Evolutionary conservation across 164 flowering plant species (phyloP), one percentile per base, ranked within the genome.

Genomic region (Magnolia changhungtana): DNA sequence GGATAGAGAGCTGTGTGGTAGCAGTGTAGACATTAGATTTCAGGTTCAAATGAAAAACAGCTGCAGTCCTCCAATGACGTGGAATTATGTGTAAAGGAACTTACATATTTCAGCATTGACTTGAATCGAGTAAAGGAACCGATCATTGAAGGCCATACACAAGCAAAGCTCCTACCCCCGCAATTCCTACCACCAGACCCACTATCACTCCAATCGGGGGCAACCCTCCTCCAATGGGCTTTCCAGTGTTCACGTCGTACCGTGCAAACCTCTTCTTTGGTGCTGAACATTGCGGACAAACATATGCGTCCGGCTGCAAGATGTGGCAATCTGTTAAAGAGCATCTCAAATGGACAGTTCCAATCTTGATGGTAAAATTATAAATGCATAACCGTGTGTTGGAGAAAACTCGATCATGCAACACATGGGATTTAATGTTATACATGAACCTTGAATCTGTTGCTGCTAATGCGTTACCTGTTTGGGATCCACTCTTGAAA

Each of bases 211-310:
- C 97, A 45, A 93, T 84, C 0, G 99, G 99, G 70, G 96, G 98
- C 84, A 91, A 78, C 1, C 90, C 93, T 0, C 98, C 97, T 8
- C 99, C 99, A 0, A 93, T 85, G 0, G 99, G 83, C 81, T 85
- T 92, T 59, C 99, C 98, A 0, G 92, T 89, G 81, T 79, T 84
- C 72, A 87, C 96, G 78, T 95, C 98, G 72, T 93, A 95, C 8
- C 80, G 61, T 3, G 98, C 89, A 80, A 95, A 95, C 75, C 99
- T 91, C 87, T 91, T 95, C 92, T 95, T 95, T 23, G 97, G 99
- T 14, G 99, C 99, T 78, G 24, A 58, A 77, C 99, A 95, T 75
- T 95, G 99, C 8, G 99, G 99, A 83, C 99, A 95, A 4, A 50
- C 84, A 55, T 92, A 93, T 13, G 77, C 63, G 19, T 95, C 99